Evolutionary conservation across 352 stramenopile genomes (phyloP).

Genomic region (Bremia lactucae): DNA sequence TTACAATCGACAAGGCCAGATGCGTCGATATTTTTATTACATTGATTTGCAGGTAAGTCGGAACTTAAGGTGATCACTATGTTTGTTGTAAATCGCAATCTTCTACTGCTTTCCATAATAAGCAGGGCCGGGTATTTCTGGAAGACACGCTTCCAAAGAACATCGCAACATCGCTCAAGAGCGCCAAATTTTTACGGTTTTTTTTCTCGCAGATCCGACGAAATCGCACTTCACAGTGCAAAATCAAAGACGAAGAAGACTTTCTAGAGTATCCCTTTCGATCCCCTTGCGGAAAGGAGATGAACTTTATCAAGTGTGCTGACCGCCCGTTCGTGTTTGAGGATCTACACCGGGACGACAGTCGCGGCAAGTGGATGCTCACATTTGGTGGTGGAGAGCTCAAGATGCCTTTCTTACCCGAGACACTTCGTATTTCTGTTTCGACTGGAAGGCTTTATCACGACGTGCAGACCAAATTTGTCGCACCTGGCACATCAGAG

Average conservation of each 20-base stretch:
- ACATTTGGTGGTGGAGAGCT: slow-evolving; percentile 49
- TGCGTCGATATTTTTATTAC: slow-evolving; percentile 77
- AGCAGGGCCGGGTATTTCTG: slow-evolving; percentile 57
- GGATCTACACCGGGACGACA: slow-evolving; percentile 27
- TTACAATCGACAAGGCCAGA: slow-evolving; percentile 51
- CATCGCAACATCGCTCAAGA: slow-evolving; percentile 78
- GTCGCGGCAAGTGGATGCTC: slow-evolving; percentile 24
- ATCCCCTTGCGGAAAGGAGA: slow-evolving; percentile 72
- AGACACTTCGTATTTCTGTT: slow-evolving; percentile 46
- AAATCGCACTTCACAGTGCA: slow-evolving; percentile 17
- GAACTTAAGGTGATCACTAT: background rate
- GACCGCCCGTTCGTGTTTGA: slow-evolving; percentile 72
- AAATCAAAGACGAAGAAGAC: slow-evolving; percentile 14
- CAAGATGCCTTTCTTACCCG: slow-evolving; percentile 40
- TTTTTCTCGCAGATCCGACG: slow-evolving; percentile 63
- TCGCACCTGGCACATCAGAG: slow-evolving; percentile 17
- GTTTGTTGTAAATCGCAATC: background rate
- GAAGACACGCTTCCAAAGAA: slow-evolving; percentile 78
- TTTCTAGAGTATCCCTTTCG: slow-evolving; percentile 64
- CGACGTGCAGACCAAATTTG: slow-evolving; percentile 39
- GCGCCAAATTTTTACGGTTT: slow-evolving; percentile 70
- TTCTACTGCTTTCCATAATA: background rate
- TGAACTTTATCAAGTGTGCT: slow-evolving; percentile 83
- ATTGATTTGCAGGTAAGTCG: slow-evolving; percentile 56
- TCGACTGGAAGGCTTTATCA: slow-evolving; percentile 68